Conservation (phyloP, 495 filamentous ascomycete genomes). For the Neurospora pannonica region DNA sequence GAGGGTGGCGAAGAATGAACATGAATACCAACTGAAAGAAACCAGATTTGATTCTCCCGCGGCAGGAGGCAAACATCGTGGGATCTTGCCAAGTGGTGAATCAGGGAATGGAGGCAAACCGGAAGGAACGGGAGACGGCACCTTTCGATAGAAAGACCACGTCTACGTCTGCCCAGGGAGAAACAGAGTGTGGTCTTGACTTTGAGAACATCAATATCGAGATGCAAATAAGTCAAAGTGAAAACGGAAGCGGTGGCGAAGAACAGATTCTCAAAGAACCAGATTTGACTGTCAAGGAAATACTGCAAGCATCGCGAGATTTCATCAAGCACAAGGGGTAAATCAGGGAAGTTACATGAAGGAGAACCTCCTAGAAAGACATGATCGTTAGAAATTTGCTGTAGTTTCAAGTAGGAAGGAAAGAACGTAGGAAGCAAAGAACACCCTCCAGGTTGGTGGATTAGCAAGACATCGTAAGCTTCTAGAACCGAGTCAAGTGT, state of each 20-base stretch:
- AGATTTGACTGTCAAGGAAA: background rate
- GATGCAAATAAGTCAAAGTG: no score
- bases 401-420: background rate
- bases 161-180: no score
- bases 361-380: background rate
- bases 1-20: background rate
- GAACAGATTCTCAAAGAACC: background rate
- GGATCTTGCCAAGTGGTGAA: background rate
- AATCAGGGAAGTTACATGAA: background rate
- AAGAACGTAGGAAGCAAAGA: background rate
- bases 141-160: no score
- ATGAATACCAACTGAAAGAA: background rate
- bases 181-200: no score
- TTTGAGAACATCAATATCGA: no score
- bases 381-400: background rate
- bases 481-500: background rate
- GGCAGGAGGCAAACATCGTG: background rate
- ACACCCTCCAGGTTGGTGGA: background rate
- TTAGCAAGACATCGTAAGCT: background rate
- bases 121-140: no score
- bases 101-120: background rate
- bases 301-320: no score
- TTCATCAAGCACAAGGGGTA: no score
- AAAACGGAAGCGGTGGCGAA: background rate
- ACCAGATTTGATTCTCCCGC: background rate